phyloP scores from a whole-genome alignment of 352 stramenopile species.

The Pythium sp. region DNA sequence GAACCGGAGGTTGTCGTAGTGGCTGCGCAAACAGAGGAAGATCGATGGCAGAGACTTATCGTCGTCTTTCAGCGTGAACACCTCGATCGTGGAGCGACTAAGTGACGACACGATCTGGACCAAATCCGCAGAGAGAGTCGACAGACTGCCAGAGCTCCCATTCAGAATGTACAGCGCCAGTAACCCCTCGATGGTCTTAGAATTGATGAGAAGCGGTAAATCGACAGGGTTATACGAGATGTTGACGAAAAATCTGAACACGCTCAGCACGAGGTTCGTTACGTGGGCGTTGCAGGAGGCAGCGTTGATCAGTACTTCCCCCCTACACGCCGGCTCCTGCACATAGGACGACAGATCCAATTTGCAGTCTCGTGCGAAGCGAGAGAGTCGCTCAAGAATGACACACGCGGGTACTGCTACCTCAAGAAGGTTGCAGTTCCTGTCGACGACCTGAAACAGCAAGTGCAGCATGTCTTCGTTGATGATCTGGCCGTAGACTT shows the following conservation, averaged over 20 bases:
- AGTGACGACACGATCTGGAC: slow-evolving; percentile 47
- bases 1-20: slow-evolving; percentile 42
- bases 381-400: slow-evolving; percentile 70
- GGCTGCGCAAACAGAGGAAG: slow-evolving; percentile 61
- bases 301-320: slow-evolving; percentile 40
- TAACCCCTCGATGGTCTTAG: slow-evolving; percentile 52
- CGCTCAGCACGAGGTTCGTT: slow-evolving; percentile 26
- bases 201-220: slow-evolving; percentile 49
- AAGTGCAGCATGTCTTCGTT: slow-evolving; percentile 46
- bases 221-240: slow-evolving; percentile 45
- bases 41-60: slow-evolving; percentile 55
- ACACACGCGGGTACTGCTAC: slow-evolving; percentile 43
- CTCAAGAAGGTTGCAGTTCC: slow-evolving; percentile 50
- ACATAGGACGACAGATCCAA: slow-evolving; percentile 59
- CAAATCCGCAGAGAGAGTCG: slow-evolving; percentile 33
- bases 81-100: slow-evolving; percentile 17
- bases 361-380: slow-evolving; percentile 52
- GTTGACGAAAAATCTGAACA: slow-evolving; percentile 63
- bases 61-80: slow-evolving; percentile 41
- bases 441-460: slow-evolving; percentile 57
- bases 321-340: slow-evolving; percentile 26
- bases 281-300: slow-evolving; percentile 33
- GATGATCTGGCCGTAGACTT: slow-evolving; percentile 55
- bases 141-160: slow-evolving; percentile 23
- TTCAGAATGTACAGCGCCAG: slow-evolving; percentile 52